phyloP scores from a whole-genome alignment of 768 basidiomycete genomes.

The Candolleomyces eurysporus region DNA sequence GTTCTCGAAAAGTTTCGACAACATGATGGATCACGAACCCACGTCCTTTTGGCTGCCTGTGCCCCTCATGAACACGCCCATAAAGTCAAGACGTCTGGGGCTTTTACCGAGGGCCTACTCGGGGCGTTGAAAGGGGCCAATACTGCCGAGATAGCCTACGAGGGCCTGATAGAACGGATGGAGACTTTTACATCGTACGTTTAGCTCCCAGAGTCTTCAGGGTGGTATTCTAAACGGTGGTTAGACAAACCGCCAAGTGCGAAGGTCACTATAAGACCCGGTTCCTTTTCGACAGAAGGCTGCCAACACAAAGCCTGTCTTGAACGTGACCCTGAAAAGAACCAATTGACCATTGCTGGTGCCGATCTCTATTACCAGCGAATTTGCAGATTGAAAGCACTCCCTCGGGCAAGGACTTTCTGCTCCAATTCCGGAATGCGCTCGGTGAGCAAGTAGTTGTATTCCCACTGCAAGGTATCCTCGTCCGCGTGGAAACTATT shows the following conservation, averaged over 20 bases:
- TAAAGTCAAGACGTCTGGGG: slow-evolving; percentile 7
- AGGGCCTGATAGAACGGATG: slow-evolving; percentile 5
- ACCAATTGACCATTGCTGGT: too few species aligned
- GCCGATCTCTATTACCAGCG: too few species aligned
- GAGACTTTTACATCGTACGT: background rate
- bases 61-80: slow-evolving; percentile 8
- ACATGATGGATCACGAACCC: slow-evolving; percentile 5
- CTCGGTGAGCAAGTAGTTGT: too few species aligned
- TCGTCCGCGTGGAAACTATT: too few species aligned
- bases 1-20: background rate
- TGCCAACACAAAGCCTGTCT: background rate
- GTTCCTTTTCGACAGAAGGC: slow-evolving; percentile 10
- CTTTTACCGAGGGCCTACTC: slow-evolving; percentile 14
- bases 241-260: slow-evolving; percentile 18
- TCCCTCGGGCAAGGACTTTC: too few species aligned
- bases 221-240: background rate
- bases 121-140: background rate
- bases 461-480: too few species aligned
- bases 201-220: background rate
- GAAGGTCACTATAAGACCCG: slow-evolving; percentile 14
- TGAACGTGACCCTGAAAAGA: background rate
- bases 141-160: slow-evolving; percentile 5
- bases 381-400: too few species aligned
- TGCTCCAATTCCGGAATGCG: too few species aligned
- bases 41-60: slow-evolving; percentile 15